These are phyloP conservation scores for Solanum virginianum DNA, from an alignment of 257 asterid genomes.

Conservation along the genomic window DNA sequence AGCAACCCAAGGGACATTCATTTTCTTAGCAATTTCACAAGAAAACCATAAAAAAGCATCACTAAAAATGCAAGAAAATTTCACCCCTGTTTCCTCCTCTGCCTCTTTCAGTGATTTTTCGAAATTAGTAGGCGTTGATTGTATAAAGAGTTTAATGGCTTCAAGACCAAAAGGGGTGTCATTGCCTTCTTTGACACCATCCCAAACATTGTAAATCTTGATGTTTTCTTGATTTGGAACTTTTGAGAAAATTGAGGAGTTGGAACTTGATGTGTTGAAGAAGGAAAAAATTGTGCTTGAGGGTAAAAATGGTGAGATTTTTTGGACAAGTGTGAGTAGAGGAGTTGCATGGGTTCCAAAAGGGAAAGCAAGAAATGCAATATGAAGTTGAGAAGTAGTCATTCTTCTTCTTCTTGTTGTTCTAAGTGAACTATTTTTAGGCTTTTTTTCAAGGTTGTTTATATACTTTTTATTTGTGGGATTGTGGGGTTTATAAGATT, in stretches of 20 bases:
- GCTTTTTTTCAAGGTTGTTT: neutral
- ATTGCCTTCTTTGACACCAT: slow-evolving; percentile 27
- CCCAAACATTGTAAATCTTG: slow-evolving; percentile 32
- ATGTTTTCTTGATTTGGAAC: slow-evolving; percentile 7
- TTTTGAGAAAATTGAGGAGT: slow-evolving; percentile 1
- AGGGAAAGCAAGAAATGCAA: slow-evolving; percentile 70
- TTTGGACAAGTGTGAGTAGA: slow-evolving; percentile 29
- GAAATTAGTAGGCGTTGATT: slow-evolving; percentile 42
- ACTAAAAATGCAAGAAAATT: slow-evolving; percentile 31
- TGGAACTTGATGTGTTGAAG: slow-evolving; percentile 38
- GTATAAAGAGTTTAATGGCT: slow-evolving; percentile 30
- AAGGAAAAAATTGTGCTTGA: slow-evolving; percentile 30
- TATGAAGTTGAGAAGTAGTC: slow-evolving; percentile 15
- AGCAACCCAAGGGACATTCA: slow-evolving; percentile 53
- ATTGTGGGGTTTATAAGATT: neutral
- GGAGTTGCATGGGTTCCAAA: slow-evolving; percentile 70
- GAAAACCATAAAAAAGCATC: slow-evolving; percentile 66
- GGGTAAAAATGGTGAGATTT: slow-evolving; percentile 34
- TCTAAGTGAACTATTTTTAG: neutral
- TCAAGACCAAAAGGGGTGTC: slow-evolving; percentile 30
- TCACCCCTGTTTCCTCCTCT: slow-evolving; percentile 30
- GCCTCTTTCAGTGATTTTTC: slow-evolving; percentile 28
- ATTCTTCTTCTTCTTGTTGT: neutral
- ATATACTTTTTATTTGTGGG: neutral
- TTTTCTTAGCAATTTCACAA: slow-evolving; percentile 37